Evolutionary conservation across 176 grass and related monocot genomes (phyloP), one percentile per base, ranked within the genome.

Genomic region (Microstegium vimineum): DNA sequence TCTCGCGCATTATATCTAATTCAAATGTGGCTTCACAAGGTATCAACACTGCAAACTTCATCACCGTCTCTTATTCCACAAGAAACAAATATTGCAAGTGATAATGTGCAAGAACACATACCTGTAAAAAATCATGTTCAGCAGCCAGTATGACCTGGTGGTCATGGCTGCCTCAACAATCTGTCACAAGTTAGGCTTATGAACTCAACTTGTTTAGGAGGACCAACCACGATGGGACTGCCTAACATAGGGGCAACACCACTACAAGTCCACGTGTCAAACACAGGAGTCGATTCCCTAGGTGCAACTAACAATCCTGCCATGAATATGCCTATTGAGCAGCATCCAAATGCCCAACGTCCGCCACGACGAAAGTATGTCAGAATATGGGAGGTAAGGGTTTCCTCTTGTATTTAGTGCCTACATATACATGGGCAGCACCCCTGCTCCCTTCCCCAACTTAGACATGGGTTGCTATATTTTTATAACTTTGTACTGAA

Each of bases 341-440:
- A 46, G 14, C 43, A 46, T 46, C 12, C 43, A 46, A 46, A 46
- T 46, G 43, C 43, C 13, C 43, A 15, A 43, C 43, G 5, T 12
- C 13, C 79, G 11, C 90, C 77, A 5, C 76, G 90, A 5, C 76
- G 90, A 70, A 95, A 98, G 69, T 98, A 91, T 88, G 80, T 91
- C 76, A 95, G 87, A 90, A 91, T 98, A 85, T 98, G 95, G 95
- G 92, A 98, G 95, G 95, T 98, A 91, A 67, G 47, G 9, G 37
- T 75, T 91, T 84, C 28, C 62, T 36, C 27, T 81, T 82, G 16
- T 83, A 33, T 70, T 80, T 42, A 27, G 17, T 54, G 51, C 20
- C n/a, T 22, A 4, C 62, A 33, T 86, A 33, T 62, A 51, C 62
- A 32, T 74, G 52, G 49, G 9, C 51, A 61, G 17, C 37, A 5